Conservation (phyloP, 2,329 filamentous ascomycete species). For the Aspergillus fructus region DNA sequence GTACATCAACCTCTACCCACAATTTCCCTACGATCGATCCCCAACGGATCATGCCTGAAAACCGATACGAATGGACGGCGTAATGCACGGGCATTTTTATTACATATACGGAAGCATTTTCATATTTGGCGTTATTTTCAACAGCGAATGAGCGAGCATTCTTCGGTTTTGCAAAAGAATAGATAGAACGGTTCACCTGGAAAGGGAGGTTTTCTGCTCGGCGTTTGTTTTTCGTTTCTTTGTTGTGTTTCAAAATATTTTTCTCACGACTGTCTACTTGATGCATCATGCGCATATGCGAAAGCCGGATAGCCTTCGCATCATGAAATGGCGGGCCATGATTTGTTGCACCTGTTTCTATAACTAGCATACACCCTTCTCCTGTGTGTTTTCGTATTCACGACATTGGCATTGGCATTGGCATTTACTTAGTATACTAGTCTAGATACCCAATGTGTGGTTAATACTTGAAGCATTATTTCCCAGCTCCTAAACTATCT, state of each 20-base stretch:
- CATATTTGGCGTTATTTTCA: slow-evolving; percentile 17
- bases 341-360: slow-evolving; percentile 1
- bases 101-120: slow-evolving; percentile 19
- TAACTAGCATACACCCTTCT: not conserved
- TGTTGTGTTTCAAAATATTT: not conserved
- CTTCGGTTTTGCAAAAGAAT: slow-evolving; percentile 13
- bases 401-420: slow-evolving; percentile 4
- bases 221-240: slow-evolving; percentile 5
- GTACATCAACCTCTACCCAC: slow-evolving; percentile 14
- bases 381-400: not conserved
- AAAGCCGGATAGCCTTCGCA: not conserved
- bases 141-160: slow-evolving; percentile 20
- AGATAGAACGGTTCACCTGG: slow-evolving; percentile 14
- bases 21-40: slow-evolving; percentile 14
- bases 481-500: not conserved
- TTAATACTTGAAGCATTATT: not conserved
- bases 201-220: slow-evolving; percentile 11
- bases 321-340: not conserved
- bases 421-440: slow-evolving; percentile 9
- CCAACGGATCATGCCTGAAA: slow-evolving; percentile 11
- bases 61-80: slow-evolving; percentile 22
- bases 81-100: slow-evolving; percentile 23
- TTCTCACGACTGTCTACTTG: not conserved
- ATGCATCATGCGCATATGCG: not conserved
- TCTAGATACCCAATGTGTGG: slow-evolving; percentile 13